Evolutionary conservation across 2,329 filamentous ascomycete genomes (phyloP).

Genomic region (Rutstroemia sp.): DNA sequence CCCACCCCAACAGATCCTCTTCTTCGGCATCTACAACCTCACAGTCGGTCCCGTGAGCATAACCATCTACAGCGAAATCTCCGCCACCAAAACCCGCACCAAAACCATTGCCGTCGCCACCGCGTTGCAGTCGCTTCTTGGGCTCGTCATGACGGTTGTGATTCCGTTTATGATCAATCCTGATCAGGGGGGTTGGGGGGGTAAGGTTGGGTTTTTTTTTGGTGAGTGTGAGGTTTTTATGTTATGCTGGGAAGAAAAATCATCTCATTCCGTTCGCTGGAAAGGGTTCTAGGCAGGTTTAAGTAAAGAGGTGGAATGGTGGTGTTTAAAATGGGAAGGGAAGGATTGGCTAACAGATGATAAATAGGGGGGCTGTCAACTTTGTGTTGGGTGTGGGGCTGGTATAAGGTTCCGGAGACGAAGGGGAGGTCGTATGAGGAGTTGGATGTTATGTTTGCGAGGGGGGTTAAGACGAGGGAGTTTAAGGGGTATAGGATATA

Average conservation of each 20-base stretch:
- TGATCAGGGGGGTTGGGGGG: conserved; percentile 26
- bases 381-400: conserved; percentile 34
- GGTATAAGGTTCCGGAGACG: conserved; percentile 36
- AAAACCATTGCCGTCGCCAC: conserved; percentile 23
- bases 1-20: conserved; percentile 16
- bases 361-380: conserved; percentile 34
- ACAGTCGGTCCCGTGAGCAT: conserved; percentile 34
- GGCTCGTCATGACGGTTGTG: conserved; percentile 19
- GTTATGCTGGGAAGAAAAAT: background rate
- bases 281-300: too few relatives aligned
- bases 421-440: conserved; percentile 39
- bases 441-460: conserved; percentile 39
- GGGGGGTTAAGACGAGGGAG: conserved; percentile 27
- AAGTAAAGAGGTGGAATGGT: too few relatives aligned
- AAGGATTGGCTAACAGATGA: background rate
- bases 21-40: conserved; percentile 18
- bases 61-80: conserved; percentile 36
- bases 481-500: conserved; percentile 24
- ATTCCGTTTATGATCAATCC: conserved; percentile 31
- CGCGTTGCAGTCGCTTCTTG: conserved; percentile 15
- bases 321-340: background rate
- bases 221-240: conserved; percentile 10
- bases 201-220: conserved; percentile 27
- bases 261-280: too few relatives aligned
- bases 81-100: conserved; percentile 35